Evolutionary conservation across 208 protist genomes (phyloP), one percentile per base, ranked within the genome.

Genomic region (Wallacemonas collosoma): DNA sequence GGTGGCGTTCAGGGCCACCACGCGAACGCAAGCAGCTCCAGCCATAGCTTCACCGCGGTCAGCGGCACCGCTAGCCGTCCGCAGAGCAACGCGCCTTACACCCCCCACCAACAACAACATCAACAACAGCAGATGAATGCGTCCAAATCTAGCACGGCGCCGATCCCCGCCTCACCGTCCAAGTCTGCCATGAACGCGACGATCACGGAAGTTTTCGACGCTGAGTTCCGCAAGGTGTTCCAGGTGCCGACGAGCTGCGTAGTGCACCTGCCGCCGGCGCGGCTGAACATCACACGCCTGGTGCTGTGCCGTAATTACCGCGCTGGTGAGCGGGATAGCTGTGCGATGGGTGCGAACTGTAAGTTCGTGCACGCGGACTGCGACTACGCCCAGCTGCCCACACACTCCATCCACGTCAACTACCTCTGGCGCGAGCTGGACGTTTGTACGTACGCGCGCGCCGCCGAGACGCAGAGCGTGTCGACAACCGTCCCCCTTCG

Each of bases 311-410:
- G 81, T 71, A 86, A 86, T 50, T 86, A 86, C 66, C 73, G 56
- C 41, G 1, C 68, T 26, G 35, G 68, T 35, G 73, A 86, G 48
- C 70, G 68, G 11, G 65, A 73, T 36, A 79, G 74, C 14, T 86
- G 81, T 47, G 54, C 57, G 26, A 83, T 83, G 81, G 73, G 77
- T 3, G 64, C 43, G 11, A 73, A 74, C 57, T 86, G 82, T 72
- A 87, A 83, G 71, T 83, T 83, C 58, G 82, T 87, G n/a, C 82
- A 87, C 53, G 74, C 68, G 3, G 77, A 87, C 68, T 68, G 73
- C 40, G 77, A 86, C 66, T 57, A 67, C 35, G 35, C 35, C n/a
- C 70, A 55, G 53, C 65, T 86, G 15, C 71, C 71, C 7, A 57
- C 77, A 11, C 69, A 68, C 60, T 72, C 82, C 11, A 81, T 87